A percentile compares a stretch with the other conserved stretches of the same genome.
phyloP scores from a whole-genome alignment of 306 rosid genomes.

The Castanea crenata region DNA sequence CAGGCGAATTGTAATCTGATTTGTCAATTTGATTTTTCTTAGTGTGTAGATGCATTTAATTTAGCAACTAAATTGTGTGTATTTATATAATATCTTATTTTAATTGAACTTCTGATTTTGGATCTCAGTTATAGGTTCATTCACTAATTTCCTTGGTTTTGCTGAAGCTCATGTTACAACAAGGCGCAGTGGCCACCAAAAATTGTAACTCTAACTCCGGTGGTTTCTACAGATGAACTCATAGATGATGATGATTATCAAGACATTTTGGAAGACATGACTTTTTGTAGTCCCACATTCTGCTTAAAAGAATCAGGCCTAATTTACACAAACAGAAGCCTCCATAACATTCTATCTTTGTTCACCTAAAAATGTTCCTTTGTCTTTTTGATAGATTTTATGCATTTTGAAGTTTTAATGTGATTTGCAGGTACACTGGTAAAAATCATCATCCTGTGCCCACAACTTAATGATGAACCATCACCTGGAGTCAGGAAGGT shows the following conservation, averaged over 20 bases:
- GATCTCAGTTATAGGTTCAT: too few relatives aligned
- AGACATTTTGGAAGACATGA: constrained; percentile 89
- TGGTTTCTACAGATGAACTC: constrained; percentile 79
- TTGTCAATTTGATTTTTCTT: neutral
- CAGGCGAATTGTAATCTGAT: constrained; percentile 52
- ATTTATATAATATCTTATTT: neutral
- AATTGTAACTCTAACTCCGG: constrained; percentile 80
- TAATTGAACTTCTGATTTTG: too few relatives aligned
- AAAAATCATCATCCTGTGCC: constrained; percentile 81
- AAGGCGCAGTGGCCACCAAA: constrained; percentile 71
- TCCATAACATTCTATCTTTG: constrained; percentile 56
- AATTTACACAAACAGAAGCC: constrained; percentile 74
- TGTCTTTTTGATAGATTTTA: constrained; percentile 10
- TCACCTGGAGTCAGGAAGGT: constrained; percentile 88
- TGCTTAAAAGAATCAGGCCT: constrained; percentile 78
- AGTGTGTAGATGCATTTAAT: neutral
- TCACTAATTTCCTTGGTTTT: neutral
- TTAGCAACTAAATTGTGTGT: neutral
- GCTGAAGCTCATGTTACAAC: constrained; percentile 88
- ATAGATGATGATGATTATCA: constrained; percentile 88
- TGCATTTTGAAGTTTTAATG: constrained; percentile 15
- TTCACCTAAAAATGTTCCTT: constrained; percentile 21
- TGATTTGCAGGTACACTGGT: constrained; percentile 70
- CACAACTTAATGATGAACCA: constrained; percentile 57
- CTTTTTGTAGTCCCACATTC: constrained; percentile 69